phyloP scores from a whole-genome alignment of 2,329 filamentous ascomycete species.

The Penicillium hordei region DNA sequence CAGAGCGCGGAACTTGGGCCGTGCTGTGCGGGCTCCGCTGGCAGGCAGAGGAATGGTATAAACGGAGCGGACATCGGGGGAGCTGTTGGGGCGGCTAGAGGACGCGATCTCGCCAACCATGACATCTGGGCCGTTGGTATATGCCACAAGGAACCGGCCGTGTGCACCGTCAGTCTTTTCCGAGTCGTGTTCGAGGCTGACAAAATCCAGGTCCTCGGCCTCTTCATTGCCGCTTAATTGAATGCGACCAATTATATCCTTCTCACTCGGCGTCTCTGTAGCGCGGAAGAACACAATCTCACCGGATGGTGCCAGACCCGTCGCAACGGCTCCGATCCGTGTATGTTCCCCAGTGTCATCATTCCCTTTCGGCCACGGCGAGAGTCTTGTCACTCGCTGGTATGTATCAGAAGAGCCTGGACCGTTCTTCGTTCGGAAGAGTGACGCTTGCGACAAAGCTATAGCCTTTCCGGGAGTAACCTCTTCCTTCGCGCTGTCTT shows the following conservation, averaged over 20 bases:
- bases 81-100: slow-evolving; percentile 46
- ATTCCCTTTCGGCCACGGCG: slow-evolving; percentile 45
- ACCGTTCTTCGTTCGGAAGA: slow-evolving; percentile 48
- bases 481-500: slow-evolving; percentile 16
- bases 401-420: slow-evolving; percentile 53
- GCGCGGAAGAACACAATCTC: slow-evolving; percentile 81
- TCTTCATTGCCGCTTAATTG: slow-evolving; percentile 53
- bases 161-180: slow-evolving; percentile 13
- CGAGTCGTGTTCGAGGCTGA: slow-evolving; percentile 28
- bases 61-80: slow-evolving; percentile 36
- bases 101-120: slow-evolving; percentile 63
- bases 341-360: slow-evolving; percentile 50
- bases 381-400: slow-evolving; percentile 59
- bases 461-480: slow-evolving; percentile 39
- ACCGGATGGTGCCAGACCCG: slow-evolving; percentile 70
- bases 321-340: slow-evolving; percentile 74
- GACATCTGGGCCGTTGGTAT: slow-evolving; percentile 74
- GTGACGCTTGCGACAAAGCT: slow-evolving; percentile 51
- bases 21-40: slow-evolving; percentile 30
- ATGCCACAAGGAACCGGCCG: slow-evolving; percentile 67
- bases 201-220: slow-evolving; percentile 49
- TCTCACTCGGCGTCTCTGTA: slow-evolving; percentile 51
- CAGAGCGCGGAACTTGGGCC: slow-evolving; percentile 56
- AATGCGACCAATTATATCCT: slow-evolving; percentile 57
- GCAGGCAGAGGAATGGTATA: slow-evolving; percentile 45